These are phyloP conservation scores for Cercospora brassicicola DNA, from an alignment of 2,329 filamentous ascomycete genomes.

Conservation along the genomic window DNA sequence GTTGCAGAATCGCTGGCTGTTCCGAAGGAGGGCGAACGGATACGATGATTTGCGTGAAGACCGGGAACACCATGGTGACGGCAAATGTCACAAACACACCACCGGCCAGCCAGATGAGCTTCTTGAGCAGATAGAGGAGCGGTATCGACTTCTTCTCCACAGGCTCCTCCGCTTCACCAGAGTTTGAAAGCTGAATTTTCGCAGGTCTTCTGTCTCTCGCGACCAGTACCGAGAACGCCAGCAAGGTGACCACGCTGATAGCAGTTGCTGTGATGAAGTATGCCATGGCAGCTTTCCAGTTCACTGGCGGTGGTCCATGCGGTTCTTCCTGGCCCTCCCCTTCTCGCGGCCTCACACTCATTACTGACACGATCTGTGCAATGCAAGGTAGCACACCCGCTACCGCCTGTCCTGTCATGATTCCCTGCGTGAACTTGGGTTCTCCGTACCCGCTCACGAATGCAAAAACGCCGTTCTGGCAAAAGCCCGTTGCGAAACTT, in stretches of 20 bases:
- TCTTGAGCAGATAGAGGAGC: constrained; percentile 68
- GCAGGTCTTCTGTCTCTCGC: constrained; percentile 39
- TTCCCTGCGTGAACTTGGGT: constrained; percentile 87
- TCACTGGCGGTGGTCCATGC: constrained; percentile 44
- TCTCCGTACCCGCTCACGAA: constrained; percentile 83
- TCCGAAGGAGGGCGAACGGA: constrained; percentile 45
- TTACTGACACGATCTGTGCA: constrained; percentile 80
- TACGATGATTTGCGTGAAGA: constrained; percentile 67
- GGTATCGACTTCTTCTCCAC: constrained; percentile 44
- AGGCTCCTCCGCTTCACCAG: constrained; percentile 10
- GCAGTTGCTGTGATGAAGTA: constrained; percentile 87
- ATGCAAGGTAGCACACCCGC: constrained; percentile 87
- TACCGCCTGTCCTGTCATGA: constrained; percentile 92
- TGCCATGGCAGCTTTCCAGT: constrained; percentile 73
- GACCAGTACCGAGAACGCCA: constrained; percentile 73
- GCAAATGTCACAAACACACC: constrained; percentile 78
- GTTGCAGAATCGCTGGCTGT: constrained; percentile 63
- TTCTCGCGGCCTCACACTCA: constrained; percentile 41
- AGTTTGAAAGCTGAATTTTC: constrained; percentile 18
- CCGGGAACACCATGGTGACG: constrained; percentile 91
- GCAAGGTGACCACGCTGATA: constrained; percentile 68
- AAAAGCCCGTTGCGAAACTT: constrained; percentile 76
- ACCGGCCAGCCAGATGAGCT: constrained; percentile 75
- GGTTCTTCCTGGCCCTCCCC: constrained; percentile 16
- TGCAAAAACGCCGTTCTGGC: constrained; percentile 92